These are phyloP conservation scores for Citrus sp. DNA, from an alignment of 345 rosid genomes.

Conservation along the genomic window DNA sequence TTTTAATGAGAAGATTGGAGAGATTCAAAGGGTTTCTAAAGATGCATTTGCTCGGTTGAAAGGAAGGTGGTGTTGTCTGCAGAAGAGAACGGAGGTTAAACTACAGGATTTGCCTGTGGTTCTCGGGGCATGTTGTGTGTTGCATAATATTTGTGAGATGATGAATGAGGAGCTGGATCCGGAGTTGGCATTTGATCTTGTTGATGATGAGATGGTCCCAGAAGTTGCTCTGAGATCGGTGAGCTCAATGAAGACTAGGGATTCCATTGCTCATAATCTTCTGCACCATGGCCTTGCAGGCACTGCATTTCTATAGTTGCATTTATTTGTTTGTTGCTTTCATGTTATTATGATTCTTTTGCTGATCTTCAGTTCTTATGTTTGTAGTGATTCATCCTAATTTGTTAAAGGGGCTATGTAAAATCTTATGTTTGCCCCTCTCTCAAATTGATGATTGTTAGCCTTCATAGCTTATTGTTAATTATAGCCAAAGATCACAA, in stretches of 20 bases:
- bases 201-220: constrained; percentile 72
- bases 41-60: constrained; percentile 69
- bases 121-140: constrained; percentile 76
- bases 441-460: constrained; percentile 8
- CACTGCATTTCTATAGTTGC: constrained; percentile 46
- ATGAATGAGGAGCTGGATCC: constrained; percentile 49
- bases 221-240: constrained; percentile 50
- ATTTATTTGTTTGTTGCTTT: not conserved
- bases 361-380: not conserved
- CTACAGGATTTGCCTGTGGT: constrained; percentile 75
- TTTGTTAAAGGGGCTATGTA: constrained; percentile 20
- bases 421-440: constrained; percentile 9
- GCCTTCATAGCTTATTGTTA: not conserved
- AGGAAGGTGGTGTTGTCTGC: constrained; percentile 79
- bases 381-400: not conserved
- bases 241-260: constrained; percentile 59
- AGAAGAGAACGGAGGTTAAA: constrained; percentile 75
- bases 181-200: constrained; percentile 37
- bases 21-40: constrained; percentile 51
- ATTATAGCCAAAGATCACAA: constrained; percentile 16
- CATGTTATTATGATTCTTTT: constrained; percentile 18
- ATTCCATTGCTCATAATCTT: constrained; percentile 69
- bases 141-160: constrained; percentile 76
- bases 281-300: constrained; percentile 76
- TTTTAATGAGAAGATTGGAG: constrained; percentile 71